Percentiles rank a stretch among this genome's conserved stretches.
Evolutionary conservation across 2,329 filamentous ascomycete genomes (phyloP).

Genomic region (Penicillium sp.): DNA sequence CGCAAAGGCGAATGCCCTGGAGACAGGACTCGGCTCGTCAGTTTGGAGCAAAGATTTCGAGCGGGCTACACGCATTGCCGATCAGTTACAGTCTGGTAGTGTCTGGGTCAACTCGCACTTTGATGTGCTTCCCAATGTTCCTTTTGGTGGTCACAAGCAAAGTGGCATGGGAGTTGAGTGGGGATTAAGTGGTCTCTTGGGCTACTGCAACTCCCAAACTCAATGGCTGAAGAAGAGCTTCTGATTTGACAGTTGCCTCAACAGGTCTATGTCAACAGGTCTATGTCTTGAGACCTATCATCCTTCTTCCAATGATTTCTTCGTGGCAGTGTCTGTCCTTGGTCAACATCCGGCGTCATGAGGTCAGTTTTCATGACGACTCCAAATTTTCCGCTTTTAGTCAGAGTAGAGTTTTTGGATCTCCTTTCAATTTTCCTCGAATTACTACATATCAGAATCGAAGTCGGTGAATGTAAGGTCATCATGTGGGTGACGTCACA

Average conservation of each 20-base stretch:
- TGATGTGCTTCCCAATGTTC: constrained; percentile 29
- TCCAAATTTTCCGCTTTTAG: background rate
- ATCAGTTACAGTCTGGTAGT: constrained; percentile 56
- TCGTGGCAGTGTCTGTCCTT: background rate
- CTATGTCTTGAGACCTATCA: background rate
- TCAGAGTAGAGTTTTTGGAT: background rate
- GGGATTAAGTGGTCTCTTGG: constrained; percentile 41
- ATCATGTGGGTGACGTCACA: background rate
- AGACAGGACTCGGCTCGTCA: constrained; percentile 57
- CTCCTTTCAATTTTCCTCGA: background rate
- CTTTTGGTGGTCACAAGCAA: constrained; percentile 54
- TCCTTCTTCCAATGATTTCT: background rate
- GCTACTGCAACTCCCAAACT: constrained; percentile 42
- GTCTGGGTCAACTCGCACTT: constrained; percentile 60
- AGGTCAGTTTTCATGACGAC: background rate
- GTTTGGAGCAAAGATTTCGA: constrained; percentile 58
- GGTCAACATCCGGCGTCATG: background rate
- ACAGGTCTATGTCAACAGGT: no score
- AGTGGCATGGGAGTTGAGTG: constrained; percentile 54
- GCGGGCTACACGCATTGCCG: constrained; percentile 53
- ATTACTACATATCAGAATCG: background rate
- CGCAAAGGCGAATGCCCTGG: constrained; percentile 53
- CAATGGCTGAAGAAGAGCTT: constrained; percentile 29
- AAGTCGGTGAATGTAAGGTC: background rate
- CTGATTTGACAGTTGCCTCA: background rate